Conservation (phyloP, 1,284 basidiomycete genomes). For the Ceratobasidium sp. region DNA sequence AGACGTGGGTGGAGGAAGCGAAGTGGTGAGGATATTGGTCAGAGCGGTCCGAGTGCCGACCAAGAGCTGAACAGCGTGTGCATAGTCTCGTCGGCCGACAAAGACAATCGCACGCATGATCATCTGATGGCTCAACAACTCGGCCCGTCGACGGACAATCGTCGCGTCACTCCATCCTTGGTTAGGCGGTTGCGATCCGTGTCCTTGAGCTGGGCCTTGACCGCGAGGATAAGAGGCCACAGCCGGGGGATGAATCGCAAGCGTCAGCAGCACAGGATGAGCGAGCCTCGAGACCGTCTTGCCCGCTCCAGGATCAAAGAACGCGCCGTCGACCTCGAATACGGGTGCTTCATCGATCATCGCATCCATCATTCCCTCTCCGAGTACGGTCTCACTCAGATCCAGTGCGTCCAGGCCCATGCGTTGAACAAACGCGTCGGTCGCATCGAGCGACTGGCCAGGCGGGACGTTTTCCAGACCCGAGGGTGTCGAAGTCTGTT, state of each 20-base stretch:
- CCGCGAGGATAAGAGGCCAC: conserved; percentile 37
- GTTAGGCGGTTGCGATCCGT: conserved; percentile 48
- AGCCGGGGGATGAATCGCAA: conserved; percentile 75
- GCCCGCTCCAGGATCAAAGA: conserved; percentile 83
- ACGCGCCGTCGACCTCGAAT: conserved; percentile 89
- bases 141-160: conserved; percentile 91
- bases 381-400: conserved; percentile 70
- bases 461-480: background rate
- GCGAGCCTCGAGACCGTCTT: conserved; percentile 85
- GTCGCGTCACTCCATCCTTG: conserved; percentile 71
- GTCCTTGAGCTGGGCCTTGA: conserved; percentile 43
- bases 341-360: conserved; percentile 95
- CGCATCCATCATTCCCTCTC: conserved; percentile 85
- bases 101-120: conserved; percentile 90
- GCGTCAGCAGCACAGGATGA: conserved; percentile 86
- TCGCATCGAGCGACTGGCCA: conserved; percentile 60
- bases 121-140: conserved; percentile 92
- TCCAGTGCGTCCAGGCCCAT: conserved; percentile 73
- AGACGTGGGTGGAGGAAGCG: conserved; percentile 61
- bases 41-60: conserved; percentile 87
- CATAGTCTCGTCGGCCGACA: conserved; percentile 84
- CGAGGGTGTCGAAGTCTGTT: conserved; percentile 46
- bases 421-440: conserved; percentile 80
- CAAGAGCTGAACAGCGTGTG: conserved; percentile 85
- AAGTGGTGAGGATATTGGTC: conserved; percentile 72